These are phyloP conservation scores for Chaetomium strumarium DNA, from an alignment of 2,329 filamentous ascomycete species.

Conservation along the genomic window DNA sequence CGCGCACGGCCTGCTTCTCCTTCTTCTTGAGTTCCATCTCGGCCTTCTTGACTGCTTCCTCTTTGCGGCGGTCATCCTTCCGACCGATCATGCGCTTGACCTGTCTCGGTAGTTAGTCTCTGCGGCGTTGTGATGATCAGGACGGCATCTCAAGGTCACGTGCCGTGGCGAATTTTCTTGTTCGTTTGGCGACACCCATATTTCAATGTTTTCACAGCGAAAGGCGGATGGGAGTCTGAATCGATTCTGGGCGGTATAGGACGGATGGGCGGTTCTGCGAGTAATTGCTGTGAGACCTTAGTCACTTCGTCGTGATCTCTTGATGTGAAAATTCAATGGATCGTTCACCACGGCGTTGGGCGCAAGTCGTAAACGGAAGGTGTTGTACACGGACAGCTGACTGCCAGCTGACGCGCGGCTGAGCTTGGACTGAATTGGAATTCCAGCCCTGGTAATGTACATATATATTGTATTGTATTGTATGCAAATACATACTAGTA, in stretches of 20 bases:
- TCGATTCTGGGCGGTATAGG: no score
- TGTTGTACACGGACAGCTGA: no score
- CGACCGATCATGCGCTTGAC: slow-evolving; percentile 80
- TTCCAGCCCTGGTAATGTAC: no score
- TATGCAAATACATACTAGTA: no score
- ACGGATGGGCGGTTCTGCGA: background rate
- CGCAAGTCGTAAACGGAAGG: no score
- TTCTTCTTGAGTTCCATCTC: slow-evolving; percentile 31
- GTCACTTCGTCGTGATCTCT: background rate
- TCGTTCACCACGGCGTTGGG: no score
- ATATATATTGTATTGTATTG: no score
- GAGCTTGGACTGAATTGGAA: no score
- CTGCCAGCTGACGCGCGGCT: no score
- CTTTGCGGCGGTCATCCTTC: slow-evolving; percentile 73
- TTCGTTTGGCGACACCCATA: slow-evolving; percentile 88
- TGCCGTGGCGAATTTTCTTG: slow-evolving; percentile 72
- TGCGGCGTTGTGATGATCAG: background rate
- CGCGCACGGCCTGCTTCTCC: slow-evolving; percentile 57
- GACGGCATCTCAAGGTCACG: slow-evolving; percentile 13
- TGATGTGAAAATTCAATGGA: no score
- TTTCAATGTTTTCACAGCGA: slow-evolving; percentile 11
- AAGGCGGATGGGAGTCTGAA: background rate
- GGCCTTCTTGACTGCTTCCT: slow-evolving; percentile 42
- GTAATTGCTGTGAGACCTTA: background rate
- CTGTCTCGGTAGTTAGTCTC: slow-evolving; percentile 29